Base-by-base conservation (phyloP, 108 stramenopile genomes). In the Conticribra guillardii region DNA sequence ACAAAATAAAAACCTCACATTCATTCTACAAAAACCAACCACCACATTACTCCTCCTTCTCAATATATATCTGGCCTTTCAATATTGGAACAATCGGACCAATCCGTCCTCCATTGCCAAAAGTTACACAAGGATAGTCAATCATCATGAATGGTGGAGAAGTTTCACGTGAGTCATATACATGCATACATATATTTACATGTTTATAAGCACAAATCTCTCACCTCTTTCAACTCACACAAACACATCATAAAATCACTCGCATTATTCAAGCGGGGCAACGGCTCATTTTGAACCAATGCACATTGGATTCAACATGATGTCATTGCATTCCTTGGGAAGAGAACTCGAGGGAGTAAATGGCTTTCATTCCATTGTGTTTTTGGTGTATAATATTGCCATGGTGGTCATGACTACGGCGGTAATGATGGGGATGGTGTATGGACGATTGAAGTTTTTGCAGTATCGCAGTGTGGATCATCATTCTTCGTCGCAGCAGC, bases 201-300 rank as follows among this genome's bases (percentile, higher is more conserved):
- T n/a, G n/a, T n/a, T n/a, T n/a, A n/a, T n/a, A n/a, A n/a, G n/a
- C n/a, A n/a, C n/a, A n/a, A n/a, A n/a, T n/a, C n/a, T n/a, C n/a
- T n/a, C n/a, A n/a, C n/a, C n/a, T n/a, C n/a, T n/a, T n/a, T n/a
- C n/a, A n/a, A n/a, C n/a, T n/a, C n/a, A n/a, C n/a, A n/a, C n/a
- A n/a, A n/a, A n/a, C n/a, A n/a, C n/a, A n/a, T n/a, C n/a, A n/a
- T n/a, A n/a, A n/a, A n/a, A n/a, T n/a, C n/a, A n/a, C n/a, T n/a
- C n/a, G n/a, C n/a, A n/a, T n/a, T n/a, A n/a, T n/a, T n/a, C n/a
- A n/a, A n/a, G n/a, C 0, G 90, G 90, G 21, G 83, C 86, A 18
- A 78, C 85, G 14, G 89, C 90, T 0, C 93, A 94, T 54, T 94
- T 94, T 77, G 93, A 94, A 69, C 60, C 80, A 11, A 78, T 91